phyloP scores from a whole-genome alignment of 78 protist genomes.

The Dictyostelium capitatum region DNA sequence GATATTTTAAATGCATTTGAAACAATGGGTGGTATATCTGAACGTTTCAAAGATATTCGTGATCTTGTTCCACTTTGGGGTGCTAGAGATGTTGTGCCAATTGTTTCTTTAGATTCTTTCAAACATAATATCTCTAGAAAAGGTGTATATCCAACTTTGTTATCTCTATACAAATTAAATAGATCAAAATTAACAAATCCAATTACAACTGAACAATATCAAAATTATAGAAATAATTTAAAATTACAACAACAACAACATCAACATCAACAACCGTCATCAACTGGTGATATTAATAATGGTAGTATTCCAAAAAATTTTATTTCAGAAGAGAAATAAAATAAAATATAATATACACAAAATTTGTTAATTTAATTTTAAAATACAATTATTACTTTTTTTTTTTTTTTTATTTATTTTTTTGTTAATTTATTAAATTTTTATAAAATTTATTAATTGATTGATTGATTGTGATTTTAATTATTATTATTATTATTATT shows the following conservation, averaged over 20 bases:
- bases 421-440: too few relatives aligned
- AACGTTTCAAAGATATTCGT: conserved; percentile 64
- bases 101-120: not conserved
- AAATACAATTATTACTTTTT: too few relatives aligned
- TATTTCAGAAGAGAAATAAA: not conserved
- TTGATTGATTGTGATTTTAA: too few relatives aligned
- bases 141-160: conserved; percentile 74
- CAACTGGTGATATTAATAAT: too few relatives aligned
- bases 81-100: conserved; percentile 56
- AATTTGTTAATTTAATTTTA: too few relatives aligned
- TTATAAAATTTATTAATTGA: too few relatives aligned
- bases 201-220: conserved; percentile 50
- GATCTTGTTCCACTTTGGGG: conserved; percentile 77
- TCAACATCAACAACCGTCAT: not conserved
- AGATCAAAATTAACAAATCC: conserved; percentile 42
- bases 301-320: too few relatives aligned
- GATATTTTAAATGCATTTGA: conserved; percentile 34
- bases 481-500: too few relatives aligned
- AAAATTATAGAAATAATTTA: not conserved
- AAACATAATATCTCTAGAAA: conserved; percentile 70
- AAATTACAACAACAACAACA: not conserved
- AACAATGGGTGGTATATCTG: conserved; percentile 26
- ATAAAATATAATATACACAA: not conserved
- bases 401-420: too few relatives aligned
- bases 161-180: conserved; percentile 50